Conservation (phyloP, 192 early-diverging fungal species). For the Entomortierella parvispora region DNA sequence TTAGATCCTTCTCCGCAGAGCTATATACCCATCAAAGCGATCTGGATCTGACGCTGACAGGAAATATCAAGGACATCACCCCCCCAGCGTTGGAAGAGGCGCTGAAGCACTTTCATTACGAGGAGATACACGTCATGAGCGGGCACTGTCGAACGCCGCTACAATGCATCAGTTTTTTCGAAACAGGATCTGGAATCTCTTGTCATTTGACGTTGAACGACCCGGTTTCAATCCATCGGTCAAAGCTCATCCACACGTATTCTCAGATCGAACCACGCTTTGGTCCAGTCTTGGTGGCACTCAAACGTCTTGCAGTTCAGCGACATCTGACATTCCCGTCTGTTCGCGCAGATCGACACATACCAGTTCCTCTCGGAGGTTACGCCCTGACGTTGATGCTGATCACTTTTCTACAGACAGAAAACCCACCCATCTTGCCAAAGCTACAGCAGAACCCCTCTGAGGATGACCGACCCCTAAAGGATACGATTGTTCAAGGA, state of each 20-base stretch:
- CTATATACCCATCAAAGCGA: conserved; percentile 25
- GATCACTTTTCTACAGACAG: conserved; percentile 44
- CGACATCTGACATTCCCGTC: conserved; percentile 17
- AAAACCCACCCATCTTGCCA: conserved; percentile 42
- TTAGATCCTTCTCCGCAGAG: conserved; percentile 29
- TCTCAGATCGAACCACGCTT: conserved; percentile 35
- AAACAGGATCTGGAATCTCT: conserved; percentile 16
- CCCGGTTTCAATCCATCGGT: conserved; percentile 28
- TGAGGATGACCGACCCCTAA: conserved; percentile 8
- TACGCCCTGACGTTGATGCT: conserved; percentile 40
- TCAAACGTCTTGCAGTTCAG: conserved; percentile 20
- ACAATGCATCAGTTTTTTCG: conserved; percentile 12
- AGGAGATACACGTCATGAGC: conserved; percentile 3
- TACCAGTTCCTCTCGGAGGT: conserved; percentile 18
- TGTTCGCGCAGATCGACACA: conserved; percentile 6
- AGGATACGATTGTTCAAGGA: conserved; percentile 39
- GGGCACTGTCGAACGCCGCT: neutral
- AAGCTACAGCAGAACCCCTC: conserved; percentile 26
- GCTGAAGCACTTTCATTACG: conserved; percentile 17
- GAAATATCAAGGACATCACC: conserved; percentile 30
- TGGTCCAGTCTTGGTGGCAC: conserved; percentile 30
- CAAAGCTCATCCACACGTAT: conserved; percentile 38
- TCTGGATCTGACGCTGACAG: conserved; percentile 34
- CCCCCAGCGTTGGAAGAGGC: conserved; percentile 8
- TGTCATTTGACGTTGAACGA: conserved; percentile 35